Evolutionary conservation across 768 basidiomycete species (phyloP), one percentile per base, ranked within the genome.

Genomic region (Leccinum subgranulosum): DNA sequence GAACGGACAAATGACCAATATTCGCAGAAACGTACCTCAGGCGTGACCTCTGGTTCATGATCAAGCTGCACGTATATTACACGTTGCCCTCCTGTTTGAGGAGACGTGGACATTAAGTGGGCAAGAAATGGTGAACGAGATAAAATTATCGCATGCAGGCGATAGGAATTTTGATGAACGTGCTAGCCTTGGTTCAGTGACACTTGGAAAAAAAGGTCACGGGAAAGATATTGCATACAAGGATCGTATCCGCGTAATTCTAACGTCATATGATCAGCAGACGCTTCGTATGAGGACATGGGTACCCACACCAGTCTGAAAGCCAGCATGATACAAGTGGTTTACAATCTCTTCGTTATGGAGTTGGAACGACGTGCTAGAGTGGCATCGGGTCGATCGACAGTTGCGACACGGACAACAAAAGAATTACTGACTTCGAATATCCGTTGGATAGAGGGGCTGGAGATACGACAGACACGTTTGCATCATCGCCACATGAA

Each of bases 51-150:
- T 50, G 88, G 90, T 64, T 92, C 88, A 59, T 84, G 82, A 64
- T 88, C 86, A 59, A 94, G 76, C 60, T 85, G 82, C 54, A 93
- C 83, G 68, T 86, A 87, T 65, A 94, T 83, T 54, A 83, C 77
- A 62, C 86, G 82, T 65, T 86, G 84, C 14, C 81, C 85, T 58
- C 79, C 79, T 36, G 78, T 75, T 72, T 84, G 85, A 25, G 86
- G 86, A 33, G 87, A 85, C 50, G 88, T 90, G 55, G 87, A 88
- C 87, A 96, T 91, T 63, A 92, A 79, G 71, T 93, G 91, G 41
- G 88, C 90, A 67, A 95, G 83, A 74, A 85, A 90, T 36, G 94
- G 92, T 31, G 92, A 94, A 53, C 88, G 87, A 59, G 92, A 90
- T 60, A 95, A 79, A 62, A 94, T 87, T 72, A 95, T 88, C 61